phyloP scores from a whole-genome alignment of 129 eudicot genomes.

The Ambrosia trifida region DNA sequence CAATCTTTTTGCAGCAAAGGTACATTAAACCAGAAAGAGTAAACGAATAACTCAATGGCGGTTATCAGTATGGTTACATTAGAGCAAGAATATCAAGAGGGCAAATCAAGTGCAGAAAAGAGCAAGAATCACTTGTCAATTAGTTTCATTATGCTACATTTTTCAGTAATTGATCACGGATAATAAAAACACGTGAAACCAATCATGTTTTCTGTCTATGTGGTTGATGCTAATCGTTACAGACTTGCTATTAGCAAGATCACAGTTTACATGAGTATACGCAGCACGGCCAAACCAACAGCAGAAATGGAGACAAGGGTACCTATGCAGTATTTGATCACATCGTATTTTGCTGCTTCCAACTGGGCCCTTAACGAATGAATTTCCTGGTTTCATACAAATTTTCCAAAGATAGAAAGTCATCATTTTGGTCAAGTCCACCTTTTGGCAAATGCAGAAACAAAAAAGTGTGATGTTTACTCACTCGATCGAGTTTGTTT shows the following conservation, averaged over 20 bases:
- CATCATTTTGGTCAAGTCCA: conserved; percentile 1
- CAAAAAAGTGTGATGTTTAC: conserved; percentile 12
- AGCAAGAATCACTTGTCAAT: conserved; percentile 17
- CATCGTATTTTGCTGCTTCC: conserved; percentile 91
- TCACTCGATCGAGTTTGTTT: conserved; percentile 88
- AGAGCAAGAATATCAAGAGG: conserved; percentile 6
- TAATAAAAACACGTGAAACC: conserved; percentile 24
- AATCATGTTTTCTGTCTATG: conserved; percentile 29
- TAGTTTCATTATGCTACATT: conserved; percentile 36
- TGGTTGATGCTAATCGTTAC: conserved; percentile 29
- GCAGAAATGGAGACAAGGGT: conserved; percentile 89
- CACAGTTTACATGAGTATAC: conserved; percentile 57
- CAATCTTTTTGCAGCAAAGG: neutral
- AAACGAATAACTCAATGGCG: neutral
- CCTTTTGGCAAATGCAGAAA: neutral
- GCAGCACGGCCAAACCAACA: conserved; percentile 86
- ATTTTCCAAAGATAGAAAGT: neutral
- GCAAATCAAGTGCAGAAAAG: conserved; percentile 11
- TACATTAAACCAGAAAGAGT: conserved; percentile 20
- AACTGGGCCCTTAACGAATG: conserved; percentile 80
- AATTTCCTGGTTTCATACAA: conserved; percentile 63
- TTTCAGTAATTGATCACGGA: conserved; percentile 29
- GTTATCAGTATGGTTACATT: neutral
- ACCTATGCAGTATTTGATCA: conserved; percentile 95
- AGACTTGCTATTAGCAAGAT: conserved; percentile 20